These are phyloP conservation scores for Apophysomyces ossiformis DNA, from an alignment of 371 early-diverging fungal species.

Conservation along the genomic window DNA sequence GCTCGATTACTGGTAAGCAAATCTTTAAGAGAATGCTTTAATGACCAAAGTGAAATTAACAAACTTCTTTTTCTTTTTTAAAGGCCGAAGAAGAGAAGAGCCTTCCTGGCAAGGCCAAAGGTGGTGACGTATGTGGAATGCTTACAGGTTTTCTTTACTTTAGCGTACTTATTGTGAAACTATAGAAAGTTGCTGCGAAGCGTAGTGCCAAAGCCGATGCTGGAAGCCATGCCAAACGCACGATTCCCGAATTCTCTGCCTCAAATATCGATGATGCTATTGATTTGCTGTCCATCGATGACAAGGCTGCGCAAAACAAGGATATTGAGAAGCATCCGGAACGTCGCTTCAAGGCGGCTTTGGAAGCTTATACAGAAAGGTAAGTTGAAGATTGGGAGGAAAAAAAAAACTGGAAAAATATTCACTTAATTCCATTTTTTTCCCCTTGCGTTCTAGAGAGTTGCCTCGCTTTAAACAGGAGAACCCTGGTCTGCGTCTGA, in stretches of 20 bases:
- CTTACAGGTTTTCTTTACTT: too few relatives aligned
- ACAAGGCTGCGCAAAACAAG: slow-evolving; percentile 50
- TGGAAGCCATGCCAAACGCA: slow-evolving; percentile 44
- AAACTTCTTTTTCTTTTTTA: background rate
- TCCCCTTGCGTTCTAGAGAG: slow-evolving; percentile 24
- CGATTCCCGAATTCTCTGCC: slow-evolving; percentile 72
- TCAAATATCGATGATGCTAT: slow-evolving; percentile 83
- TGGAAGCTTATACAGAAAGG: slow-evolving; percentile 72
- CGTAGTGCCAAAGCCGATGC: slow-evolving; percentile 56
- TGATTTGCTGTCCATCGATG: slow-evolving; percentile 57
- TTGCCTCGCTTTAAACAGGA: slow-evolving; percentile 67
- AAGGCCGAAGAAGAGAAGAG: slow-evolving; percentile 54
- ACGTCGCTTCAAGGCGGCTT: slow-evolving; percentile 83
- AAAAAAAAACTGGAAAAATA: background rate
- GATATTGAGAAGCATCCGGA: slow-evolving; percentile 85
- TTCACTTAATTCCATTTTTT: too few relatives aligned
- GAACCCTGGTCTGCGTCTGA: slow-evolving; percentile 75
- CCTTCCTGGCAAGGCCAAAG: slow-evolving; percentile 29
- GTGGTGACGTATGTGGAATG: slow-evolving; percentile 25
- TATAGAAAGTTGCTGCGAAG: slow-evolving; percentile 60
- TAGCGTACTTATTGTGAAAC: background rate
- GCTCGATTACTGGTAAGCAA: slow-evolving; percentile 34
- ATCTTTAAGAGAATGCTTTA: background rate
- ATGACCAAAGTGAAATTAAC: too few relatives aligned
- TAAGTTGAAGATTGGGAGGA: slow-evolving; percentile 23